Base-by-base conservation (phyloP, 768 basidiomycete genomes). In the Cystofilobasidium capitatum region DNA sequence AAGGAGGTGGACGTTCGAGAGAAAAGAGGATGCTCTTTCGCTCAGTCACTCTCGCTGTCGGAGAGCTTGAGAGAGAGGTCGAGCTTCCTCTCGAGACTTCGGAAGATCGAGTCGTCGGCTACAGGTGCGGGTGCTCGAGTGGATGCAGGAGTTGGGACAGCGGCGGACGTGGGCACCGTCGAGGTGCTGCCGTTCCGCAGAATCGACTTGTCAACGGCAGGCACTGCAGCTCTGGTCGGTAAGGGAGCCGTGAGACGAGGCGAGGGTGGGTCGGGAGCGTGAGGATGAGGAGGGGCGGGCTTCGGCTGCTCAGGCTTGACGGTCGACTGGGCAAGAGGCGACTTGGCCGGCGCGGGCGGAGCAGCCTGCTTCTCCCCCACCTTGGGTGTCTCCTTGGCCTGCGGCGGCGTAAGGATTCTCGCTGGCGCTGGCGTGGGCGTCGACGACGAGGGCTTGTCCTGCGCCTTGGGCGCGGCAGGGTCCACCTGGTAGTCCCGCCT, bases 91-190 rank as follows among this genome's bases (percentile, higher is more conserved):
- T 55, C 51, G 31, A 55, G 51, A 31, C 51, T 55, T 12, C 51
- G 51, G 51, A 55, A 55, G 29, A 55, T 26, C 51, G 51, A 55
- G 51, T 31, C 51, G 51, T 55, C 51, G 26, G 51, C 14, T 31
- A 31, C 51, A n/a, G 14, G 16, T 3, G n/a, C 31, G 8, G 51
- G 51, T 20, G 12, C 20, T 22, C n/a, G 47, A 22, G 47, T 8
- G 13, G 47, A 8, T 9, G 47, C 8, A 5, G 47, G 47, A 22
- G 12, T 24, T 9, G 47, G 47, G n/a, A 7, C 13, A 5, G 14
- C 22, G 10, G 47, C 1, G 5, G 47, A 4, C 10, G 47, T 26
- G 26, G 69, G 55, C n/a, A n/a, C n/a, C n/a, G n/a, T n/a, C n/a
- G n/a, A n/a, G n/a, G n/a, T n/a, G n/a, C n/a, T n/a, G n/a, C n/a